Evolutionary conservation across 345 rosid genomes (phyloP).

Genomic region (Leavenworthia alabamica): DNA sequence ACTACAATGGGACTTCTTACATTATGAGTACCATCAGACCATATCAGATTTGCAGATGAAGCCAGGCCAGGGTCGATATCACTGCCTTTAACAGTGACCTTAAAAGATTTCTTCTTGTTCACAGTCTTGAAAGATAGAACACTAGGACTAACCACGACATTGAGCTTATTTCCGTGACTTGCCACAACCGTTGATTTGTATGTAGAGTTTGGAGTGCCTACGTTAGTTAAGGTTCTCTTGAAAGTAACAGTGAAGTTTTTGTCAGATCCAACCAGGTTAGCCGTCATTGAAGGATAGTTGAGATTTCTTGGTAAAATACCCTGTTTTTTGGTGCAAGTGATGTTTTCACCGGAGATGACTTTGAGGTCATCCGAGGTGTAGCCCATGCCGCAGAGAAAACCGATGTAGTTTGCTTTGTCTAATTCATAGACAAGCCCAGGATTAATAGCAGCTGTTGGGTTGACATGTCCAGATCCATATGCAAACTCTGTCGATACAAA

Average conservation of each 20-base stretch:
- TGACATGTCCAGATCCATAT: slow-evolving; percentile 35
- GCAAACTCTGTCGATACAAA: slow-evolving; percentile 11
- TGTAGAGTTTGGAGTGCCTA: slow-evolving; percentile 36
- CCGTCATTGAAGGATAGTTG: slow-evolving; percentile 20
- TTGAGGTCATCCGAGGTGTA: background rate
- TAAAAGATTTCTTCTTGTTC: slow-evolving; percentile 38
- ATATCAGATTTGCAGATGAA: slow-evolving; percentile 27
- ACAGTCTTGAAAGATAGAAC: slow-evolving; percentile 33
- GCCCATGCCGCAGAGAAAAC: slow-evolving; percentile 23
- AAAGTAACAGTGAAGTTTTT: slow-evolving; percentile 24
- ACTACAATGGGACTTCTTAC: slow-evolving; percentile 34
- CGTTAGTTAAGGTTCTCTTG: slow-evolving; percentile 49
- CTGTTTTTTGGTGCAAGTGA: slow-evolving; percentile 24
- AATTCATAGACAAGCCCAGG: slow-evolving; percentile 36
- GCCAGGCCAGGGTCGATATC: background rate
- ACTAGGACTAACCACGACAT: slow-evolving; percentile 34
- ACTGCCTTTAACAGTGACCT: slow-evolving; percentile 25
- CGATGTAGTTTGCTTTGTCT: slow-evolving; percentile 20
- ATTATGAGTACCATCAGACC: slow-evolving; percentile 31
- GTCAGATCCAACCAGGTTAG: background rate
- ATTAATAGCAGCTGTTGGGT: slow-evolving; percentile 26
- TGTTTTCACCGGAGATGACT: slow-evolving; percentile 27
- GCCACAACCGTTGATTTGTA: slow-evolving; percentile 31
- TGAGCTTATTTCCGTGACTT: background rate
- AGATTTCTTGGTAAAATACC: background rate